phyloP scores from a whole-genome alignment of 306 rosid genomes.

The Pterocarpus santalinus region DNA sequence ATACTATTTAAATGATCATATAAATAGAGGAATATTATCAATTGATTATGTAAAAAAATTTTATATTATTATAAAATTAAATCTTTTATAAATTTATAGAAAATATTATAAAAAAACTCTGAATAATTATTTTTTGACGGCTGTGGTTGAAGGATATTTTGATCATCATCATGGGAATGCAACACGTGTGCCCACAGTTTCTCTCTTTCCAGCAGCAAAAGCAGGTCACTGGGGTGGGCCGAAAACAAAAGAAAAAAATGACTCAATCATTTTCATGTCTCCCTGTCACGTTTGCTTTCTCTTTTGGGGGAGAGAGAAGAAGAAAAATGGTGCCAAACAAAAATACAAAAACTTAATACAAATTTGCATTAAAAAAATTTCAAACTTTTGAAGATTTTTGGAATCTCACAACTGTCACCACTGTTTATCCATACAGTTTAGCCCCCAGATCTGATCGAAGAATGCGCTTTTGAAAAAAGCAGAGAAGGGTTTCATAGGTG shows the following conservation, averaged over 20 bases:
- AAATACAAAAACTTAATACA: conserved; percentile 1
- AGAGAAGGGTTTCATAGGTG: conserved; percentile 33
- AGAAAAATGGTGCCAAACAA: conserved; percentile 21
- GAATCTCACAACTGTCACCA: conserved; percentile 58
- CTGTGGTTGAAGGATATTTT: conserved; percentile 20
- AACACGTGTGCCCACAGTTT: conserved; percentile 40
- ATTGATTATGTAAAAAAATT: too few relatives aligned
- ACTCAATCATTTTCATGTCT: conserved; percentile 50
- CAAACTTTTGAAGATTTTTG: conserved; percentile 39
- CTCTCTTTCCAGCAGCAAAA: background rate
- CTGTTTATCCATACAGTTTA: conserved; percentile 38
- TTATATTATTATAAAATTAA: too few relatives aligned
- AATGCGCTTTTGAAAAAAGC: conserved; percentile 31
- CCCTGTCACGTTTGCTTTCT: conserved; percentile 45
- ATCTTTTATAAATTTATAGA: too few relatives aligned
- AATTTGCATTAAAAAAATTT: conserved; percentile 38
- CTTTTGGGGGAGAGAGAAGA: conserved; percentile 9
- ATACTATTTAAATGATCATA: too few relatives aligned
- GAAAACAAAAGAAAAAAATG: conserved; percentile 38
- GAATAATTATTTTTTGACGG: background rate
- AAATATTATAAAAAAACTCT: too few relatives aligned
- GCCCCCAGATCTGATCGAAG: conserved; percentile 60
- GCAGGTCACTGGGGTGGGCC: background rate
- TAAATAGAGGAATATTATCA: too few relatives aligned
- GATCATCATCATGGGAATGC: background rate